Conservation (phyloP, 1,284 basidiomycete genomes). For the Earliella scabrosa region DNA sequence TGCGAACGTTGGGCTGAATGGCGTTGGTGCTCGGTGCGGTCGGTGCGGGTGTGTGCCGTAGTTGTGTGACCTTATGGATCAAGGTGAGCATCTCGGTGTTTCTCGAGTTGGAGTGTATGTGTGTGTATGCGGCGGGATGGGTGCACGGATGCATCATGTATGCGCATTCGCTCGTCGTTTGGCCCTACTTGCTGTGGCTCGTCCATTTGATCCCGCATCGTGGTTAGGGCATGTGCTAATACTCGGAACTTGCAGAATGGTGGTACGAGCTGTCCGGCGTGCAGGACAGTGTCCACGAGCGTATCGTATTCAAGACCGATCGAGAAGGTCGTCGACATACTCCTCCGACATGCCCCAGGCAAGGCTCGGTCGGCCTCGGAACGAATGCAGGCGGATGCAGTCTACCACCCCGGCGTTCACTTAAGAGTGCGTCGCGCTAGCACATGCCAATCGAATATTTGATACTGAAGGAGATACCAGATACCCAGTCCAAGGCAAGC, state of each 20-base stretch:
- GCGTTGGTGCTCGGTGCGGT: too few species aligned
- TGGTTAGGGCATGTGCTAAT: conserved; percentile 1
- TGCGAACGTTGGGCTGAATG: background rate
- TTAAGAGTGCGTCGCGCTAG: conserved; percentile 61
- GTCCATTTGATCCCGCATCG: background rate
- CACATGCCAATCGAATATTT: background rate
- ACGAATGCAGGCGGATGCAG: conserved; percentile 74
- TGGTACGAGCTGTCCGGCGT: conserved; percentile 79
- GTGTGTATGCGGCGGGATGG: background rate
- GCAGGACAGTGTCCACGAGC: conserved; percentile 64
- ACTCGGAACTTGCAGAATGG: conserved; percentile 59
- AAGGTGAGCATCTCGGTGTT: conserved; percentile 61
- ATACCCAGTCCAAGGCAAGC: conserved; percentile 73
- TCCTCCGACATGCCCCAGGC: conserved; percentile 67
- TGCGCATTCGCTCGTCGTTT: too few species aligned
- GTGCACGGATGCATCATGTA: background rate
- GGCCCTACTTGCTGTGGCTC: background rate
- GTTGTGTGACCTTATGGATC: conserved; percentile 79
- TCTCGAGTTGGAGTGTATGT: background rate
- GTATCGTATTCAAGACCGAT: conserved; percentile 72
- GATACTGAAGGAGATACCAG: conserved; percentile 40
- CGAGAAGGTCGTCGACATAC: conserved; percentile 69
- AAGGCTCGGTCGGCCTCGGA: conserved; percentile 67
- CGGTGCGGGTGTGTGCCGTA: conserved; percentile 36
- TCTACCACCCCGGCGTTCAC: conserved; percentile 65